Evolutionary conservation across 352 stramenopile species (phyloP).

Genomic region (Lagenidium sp.): DNA sequence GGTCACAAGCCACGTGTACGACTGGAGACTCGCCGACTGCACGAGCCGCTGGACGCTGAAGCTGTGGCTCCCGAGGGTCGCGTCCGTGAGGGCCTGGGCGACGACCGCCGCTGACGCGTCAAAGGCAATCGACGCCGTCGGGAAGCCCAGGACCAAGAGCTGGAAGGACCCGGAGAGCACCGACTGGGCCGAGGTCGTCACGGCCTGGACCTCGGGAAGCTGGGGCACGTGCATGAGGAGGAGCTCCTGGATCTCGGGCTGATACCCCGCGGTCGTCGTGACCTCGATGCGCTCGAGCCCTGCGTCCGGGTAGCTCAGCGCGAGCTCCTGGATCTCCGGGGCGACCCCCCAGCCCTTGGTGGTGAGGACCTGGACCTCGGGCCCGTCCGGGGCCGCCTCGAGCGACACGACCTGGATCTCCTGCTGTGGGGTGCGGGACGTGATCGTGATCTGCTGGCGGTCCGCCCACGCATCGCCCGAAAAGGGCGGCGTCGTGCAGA

Average conservation of each 20-base stretch:
- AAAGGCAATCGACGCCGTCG: conserved; percentile 5
- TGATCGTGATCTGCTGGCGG: conserved; percentile 16
- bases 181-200: conserved; percentile 9
- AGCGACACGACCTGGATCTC: conserved; percentile 33
- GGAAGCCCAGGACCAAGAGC: conserved; percentile 15
- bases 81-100: conserved; percentile 5
- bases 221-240: conserved; percentile 7
- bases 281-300: conserved; percentile 8
- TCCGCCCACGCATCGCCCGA: neutral
- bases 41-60: conserved; percentile 7
- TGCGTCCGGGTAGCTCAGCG: conserved; percentile 7
- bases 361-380: conserved; percentile 33
- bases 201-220: conserved; percentile 15
- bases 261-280: conserved; percentile 11
- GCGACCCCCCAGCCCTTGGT: conserved; percentile 29
- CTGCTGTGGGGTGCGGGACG: conserved; percentile 10
- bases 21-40: neutral
- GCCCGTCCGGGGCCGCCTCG: conserved; percentile 13
- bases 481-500: conserved; percentile 15
- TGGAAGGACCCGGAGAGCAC: conserved; percentile 15
- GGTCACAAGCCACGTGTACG: neutral
- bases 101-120: conserved; percentile 4
- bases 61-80: conserved; percentile 2
- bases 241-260: conserved; percentile 18
- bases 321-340: conserved; percentile 19